Percentiles rank a stretch among this genome's conserved stretches.
Evolutionary conservation across 805 yeast species (phyloP).

Genomic region (Hanseniaspora lachancei): DNA sequence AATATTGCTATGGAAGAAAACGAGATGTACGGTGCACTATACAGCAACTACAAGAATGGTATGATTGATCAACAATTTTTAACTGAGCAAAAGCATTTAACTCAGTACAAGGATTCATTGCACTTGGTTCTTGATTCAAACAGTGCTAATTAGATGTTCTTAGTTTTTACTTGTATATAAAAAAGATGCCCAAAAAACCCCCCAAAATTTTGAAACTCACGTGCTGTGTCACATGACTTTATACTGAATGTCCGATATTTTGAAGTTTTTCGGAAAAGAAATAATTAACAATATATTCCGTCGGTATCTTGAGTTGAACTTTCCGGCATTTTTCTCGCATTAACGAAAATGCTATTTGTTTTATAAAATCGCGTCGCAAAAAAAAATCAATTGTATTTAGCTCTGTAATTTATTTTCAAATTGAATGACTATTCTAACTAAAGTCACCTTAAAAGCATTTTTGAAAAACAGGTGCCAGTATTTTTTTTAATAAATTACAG

Average conservation of each 20-base stretch:
- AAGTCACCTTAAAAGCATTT: not conserved
- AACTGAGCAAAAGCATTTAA: slow-evolving; percentile 39
- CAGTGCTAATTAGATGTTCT: not conserved
- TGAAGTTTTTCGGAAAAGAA: no score
- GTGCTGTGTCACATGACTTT: no score
- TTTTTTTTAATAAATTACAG: not conserved
- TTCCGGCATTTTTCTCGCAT: no score
- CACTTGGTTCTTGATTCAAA: not conserved
- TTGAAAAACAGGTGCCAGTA: not conserved
- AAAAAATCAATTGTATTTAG: not conserved
- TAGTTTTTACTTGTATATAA: no score
- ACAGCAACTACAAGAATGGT: slow-evolving; percentile 26
- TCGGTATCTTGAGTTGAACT: not conserved
- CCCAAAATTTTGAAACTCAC: no score
- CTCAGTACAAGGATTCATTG: slow-evolving; percentile 5
- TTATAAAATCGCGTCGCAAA: not conserved
- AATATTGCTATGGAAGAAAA: slow-evolving; percentile 71
- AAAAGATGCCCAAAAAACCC: no score
- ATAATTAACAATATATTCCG: not conserved
- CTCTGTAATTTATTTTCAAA: not conserved
- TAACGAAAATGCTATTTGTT: no score
- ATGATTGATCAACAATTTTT: slow-evolving; percentile 10
- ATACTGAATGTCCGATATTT: no score
- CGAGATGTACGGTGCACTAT: slow-evolving; percentile 70
- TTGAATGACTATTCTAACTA: not conserved